Base-by-base conservation (phyloP, 2,329 filamentous ascomycete species). In the Calonectria montana region DNA sequence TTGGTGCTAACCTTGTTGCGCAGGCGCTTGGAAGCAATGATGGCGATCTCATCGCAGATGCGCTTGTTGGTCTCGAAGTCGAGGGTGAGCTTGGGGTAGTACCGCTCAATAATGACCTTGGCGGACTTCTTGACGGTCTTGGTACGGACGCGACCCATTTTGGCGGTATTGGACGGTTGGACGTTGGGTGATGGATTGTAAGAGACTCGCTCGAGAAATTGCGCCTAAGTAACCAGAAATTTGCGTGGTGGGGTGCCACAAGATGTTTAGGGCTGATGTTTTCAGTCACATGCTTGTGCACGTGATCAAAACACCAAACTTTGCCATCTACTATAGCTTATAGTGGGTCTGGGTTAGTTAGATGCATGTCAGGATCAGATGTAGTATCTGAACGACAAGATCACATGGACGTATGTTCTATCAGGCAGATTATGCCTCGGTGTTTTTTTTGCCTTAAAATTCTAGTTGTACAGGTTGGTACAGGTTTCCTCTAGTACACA, bases 31-130 rank as follows among this genome's bases (percentile, higher is more conserved):
- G 94, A 97, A 82, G 97, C 95, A 86, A 99, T 99, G 88, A 99
- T 97, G 85, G 97, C 97, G 83, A 99, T 97, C 90, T 99, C 97
- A 95, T 98, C 97, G 91, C 97, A 98, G 84, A 98, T 97, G 84
- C 95, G 92, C 94, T 98, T 98, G 94, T 98, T 98, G 92, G 94
- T 98, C 93, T 99, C 97, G 90, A 99, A 99, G 91, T 99, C 97
- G 85, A 98, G 94, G 78, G 96, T 98, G 87, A 99, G 91, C 89
- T 95, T 95, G 85, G 97, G 97, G 90, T 97, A 97, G 91, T 97
- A 97, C 80, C 94, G 92, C 94, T 98, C 96, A 89, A 99, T 98
- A 90, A 98, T 96, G 92, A 98, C 95, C 94, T 99, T 99, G 90
- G 97, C 96, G 91, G 89, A 91, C 89, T 91, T 91, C 89, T 91